Evolutionary conservation across 2,329 filamentous ascomycete species (phyloP).

Genomic region (Trichoderma aggressivum): DNA sequence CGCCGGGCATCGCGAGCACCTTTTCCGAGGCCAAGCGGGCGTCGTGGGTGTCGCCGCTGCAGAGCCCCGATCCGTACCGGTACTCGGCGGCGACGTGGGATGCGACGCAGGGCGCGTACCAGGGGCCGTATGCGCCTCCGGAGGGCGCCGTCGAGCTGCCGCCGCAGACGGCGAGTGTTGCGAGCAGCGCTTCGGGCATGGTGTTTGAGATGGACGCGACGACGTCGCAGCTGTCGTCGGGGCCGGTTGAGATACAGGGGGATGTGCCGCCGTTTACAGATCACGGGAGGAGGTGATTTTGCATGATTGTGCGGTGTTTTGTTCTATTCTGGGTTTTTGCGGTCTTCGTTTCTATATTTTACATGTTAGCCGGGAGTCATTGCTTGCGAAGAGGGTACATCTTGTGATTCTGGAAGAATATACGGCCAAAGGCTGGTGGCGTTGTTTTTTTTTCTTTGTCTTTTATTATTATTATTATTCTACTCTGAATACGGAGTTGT

Average conservation of each 20-base stretch:
- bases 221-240: background rate
- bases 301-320: background rate
- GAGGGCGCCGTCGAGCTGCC: conserved; percentile 20
- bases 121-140: conserved; percentile 19
- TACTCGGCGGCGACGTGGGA: conserved; percentile 14
- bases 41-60: conserved; percentile 15
- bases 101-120: conserved; percentile 9
- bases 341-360: background rate
- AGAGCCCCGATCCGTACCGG: conserved; percentile 15
- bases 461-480: background rate
- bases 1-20: conserved; percentile 18
- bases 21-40: conserved; percentile 21
- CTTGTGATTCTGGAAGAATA: background rate
- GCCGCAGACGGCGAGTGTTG: background rate
- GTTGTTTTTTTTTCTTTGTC: background rate
- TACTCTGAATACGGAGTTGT: background rate
- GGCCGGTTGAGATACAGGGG: conserved; percentile 20
- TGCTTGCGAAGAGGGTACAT: background rate
- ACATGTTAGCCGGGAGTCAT: background rate
- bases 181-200: background rate
- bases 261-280: conserved; percentile 13
- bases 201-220: conserved; percentile 23
- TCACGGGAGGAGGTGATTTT: background rate
- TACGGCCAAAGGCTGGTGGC: background rate
- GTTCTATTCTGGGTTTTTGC: background rate